Percentiles rank a stretch among this genome's conserved stretches.
These are phyloP conservation scores for Eimeria acervulina DNA, from an alignment of 169 alveolate species.

Conservation along the genomic window DNA sequence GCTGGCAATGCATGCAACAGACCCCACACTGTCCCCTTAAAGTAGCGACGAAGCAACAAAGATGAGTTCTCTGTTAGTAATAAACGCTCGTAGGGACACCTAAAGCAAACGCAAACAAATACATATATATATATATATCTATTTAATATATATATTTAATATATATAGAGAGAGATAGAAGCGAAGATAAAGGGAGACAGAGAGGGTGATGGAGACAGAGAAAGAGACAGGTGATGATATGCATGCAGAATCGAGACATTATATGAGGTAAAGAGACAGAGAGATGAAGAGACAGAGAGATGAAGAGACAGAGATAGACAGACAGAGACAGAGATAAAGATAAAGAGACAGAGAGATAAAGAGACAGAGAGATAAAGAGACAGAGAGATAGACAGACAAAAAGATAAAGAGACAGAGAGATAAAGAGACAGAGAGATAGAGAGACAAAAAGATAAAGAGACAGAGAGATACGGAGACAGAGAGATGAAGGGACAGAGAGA, in stretches of 20 bases:
- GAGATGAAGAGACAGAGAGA: neutral
- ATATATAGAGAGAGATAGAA: too few relatives aligned
- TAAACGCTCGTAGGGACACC: conserved; percentile 75
- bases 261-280: neutral
- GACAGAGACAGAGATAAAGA: too few relatives aligned
- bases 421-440: neutral
- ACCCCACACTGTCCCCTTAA: conserved; percentile 87
- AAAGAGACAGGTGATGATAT: conserved; percentile 1
- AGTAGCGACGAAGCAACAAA: conserved; percentile 88
- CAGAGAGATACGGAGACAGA: too few relatives aligned
- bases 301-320: too few relatives aligned
- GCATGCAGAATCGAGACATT: neutral
- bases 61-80: conserved; percentile 46
- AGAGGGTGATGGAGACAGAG: too few relatives aligned
- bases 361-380: too few relatives aligned
- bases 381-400: too few relatives aligned
- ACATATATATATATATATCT: too few relatives aligned
- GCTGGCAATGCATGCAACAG: conserved; percentile 90
- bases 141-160: too few relatives aligned
- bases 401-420: too few relatives aligned
- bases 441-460: neutral
- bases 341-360: too few relatives aligned
- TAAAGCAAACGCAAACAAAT: neutral
- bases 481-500: neutral
- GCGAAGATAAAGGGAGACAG: too few relatives aligned